These are phyloP conservation scores for Diaporthe vaccinii DNA, from an alignment of 2,329 filamentous ascomycete species.

Conservation along the genomic window DNA sequence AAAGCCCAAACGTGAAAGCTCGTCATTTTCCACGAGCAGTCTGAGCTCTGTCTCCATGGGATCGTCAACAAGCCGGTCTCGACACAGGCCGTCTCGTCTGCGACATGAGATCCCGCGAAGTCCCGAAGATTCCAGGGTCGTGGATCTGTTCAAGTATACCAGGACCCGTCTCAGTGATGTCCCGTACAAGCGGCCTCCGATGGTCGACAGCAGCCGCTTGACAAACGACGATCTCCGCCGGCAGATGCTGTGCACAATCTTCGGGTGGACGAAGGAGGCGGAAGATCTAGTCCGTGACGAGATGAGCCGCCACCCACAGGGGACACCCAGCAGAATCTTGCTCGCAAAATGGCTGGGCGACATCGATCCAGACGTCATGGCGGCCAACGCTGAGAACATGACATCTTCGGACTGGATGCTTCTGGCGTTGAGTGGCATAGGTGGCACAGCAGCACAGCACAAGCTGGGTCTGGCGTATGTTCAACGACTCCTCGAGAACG, in stretches of 20 bases:
- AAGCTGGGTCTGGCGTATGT: constrained; percentile 93
- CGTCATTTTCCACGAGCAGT: constrained; percentile 70
- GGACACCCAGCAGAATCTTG: constrained; percentile 84
- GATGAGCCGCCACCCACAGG: constrained; percentile 77
- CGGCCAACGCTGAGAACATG: constrained; percentile 85
- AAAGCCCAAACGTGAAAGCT: constrained; percentile 48
- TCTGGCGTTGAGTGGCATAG: constrained; percentile 90
- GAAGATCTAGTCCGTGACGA: constrained; percentile 88
- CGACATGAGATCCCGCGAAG: constrained; percentile 85
- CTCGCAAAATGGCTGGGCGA: constrained; percentile 95
- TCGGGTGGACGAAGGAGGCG: constrained; percentile 92
- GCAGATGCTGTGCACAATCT: constrained; percentile 94
- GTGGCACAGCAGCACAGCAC: constrained; percentile 82
- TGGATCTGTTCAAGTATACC: constrained; percentile 90
- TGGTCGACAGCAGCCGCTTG: constrained; percentile 68
- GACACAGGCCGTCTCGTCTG: constrained; percentile 74
- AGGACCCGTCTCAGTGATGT: constrained; percentile 85
- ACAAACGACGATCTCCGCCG: constrained; percentile 85
- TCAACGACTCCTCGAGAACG: constrained; percentile 88
- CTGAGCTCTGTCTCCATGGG: constrained; percentile 64
- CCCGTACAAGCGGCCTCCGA: constrained; percentile 79
- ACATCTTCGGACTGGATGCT: constrained; percentile 98
- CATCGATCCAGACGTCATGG: constrained; percentile 84
- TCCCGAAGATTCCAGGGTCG: constrained; percentile 78
- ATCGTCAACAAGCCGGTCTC: constrained; percentile 59